Percentiles rank a stretch among this genome's conserved stretches.
Evolutionary conservation across 208 protist species (phyloP).

Genomic region (Wallacemonas collosoma): DNA sequence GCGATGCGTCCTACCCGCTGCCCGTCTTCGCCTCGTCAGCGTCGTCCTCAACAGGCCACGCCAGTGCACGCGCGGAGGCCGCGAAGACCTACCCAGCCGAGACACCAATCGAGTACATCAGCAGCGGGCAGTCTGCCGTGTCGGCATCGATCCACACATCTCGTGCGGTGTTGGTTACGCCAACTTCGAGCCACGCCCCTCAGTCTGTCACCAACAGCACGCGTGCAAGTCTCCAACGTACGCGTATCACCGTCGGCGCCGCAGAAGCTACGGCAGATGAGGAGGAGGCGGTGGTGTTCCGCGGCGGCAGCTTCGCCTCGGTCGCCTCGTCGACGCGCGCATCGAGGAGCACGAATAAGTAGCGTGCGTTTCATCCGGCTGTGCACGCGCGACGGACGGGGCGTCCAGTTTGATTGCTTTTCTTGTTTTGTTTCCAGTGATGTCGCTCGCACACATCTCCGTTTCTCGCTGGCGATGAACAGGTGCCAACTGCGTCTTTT

Average conservation of each 20-base stretch:
- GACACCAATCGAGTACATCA: slow-evolving; percentile 1
- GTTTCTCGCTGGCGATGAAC: too few relatives aligned
- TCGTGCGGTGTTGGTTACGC: background rate
- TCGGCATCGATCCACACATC: background rate
- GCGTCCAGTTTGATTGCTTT: slow-evolving; percentile 5
- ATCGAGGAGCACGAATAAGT: slow-evolving; percentile 6
- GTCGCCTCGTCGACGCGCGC: slow-evolving; percentile 6
- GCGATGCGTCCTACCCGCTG: background rate
- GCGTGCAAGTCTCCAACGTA: background rate
- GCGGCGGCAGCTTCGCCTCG: slow-evolving; percentile 6
- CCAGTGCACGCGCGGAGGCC: background rate
- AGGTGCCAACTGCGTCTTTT: too few relatives aligned
- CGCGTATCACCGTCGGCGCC: background rate
- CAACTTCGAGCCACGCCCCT: background rate
- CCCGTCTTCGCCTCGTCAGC: background rate
- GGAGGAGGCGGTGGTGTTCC: background rate
- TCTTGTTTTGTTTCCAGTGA: slow-evolving; percentile 11
- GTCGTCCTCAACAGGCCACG: background rate
- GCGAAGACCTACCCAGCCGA: background rate
- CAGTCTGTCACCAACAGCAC: background rate
- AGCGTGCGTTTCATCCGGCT: slow-evolving; percentile 10
- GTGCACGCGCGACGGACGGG: slow-evolving; percentile 4
- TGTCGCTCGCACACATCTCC: background rate
- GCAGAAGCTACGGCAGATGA: background rate
- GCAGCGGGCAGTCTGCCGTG: slow-evolving; percentile 12